Evolutionary conservation across 106 monocot species (phyloP).

Genomic region (Ottelia alismoides): DNA sequence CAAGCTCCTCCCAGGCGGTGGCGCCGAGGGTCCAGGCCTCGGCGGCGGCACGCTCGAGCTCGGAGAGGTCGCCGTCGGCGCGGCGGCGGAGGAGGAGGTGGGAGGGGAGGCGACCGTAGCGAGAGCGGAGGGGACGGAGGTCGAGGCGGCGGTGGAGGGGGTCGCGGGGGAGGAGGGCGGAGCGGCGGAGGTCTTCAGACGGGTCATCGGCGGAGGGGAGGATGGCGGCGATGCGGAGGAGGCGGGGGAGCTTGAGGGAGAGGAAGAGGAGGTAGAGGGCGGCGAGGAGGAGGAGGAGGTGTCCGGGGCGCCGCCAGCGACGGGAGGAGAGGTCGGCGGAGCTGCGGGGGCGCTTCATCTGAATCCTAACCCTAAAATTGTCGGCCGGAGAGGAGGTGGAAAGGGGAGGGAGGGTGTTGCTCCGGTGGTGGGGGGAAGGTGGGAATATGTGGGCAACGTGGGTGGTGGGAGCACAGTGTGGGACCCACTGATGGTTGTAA

Average conservation of each 20-base stretch:
- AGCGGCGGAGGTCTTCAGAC: not conserved
- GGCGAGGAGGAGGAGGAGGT: constrained; percentile 23
- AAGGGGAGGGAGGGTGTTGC: too few relatives aligned
- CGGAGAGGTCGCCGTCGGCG: constrained; percentile 25
- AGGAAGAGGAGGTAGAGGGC: constrained; percentile 49
- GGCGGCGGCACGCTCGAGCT: constrained; percentile 54
- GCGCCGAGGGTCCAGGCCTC: constrained; percentile 69
- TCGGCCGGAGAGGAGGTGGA: too few relatives aligned
- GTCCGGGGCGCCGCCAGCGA: constrained; percentile 19
- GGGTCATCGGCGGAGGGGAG: constrained; percentile 5
- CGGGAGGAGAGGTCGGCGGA: constrained; percentile 1
- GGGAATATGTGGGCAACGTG: too few relatives aligned
- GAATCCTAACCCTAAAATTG: too few relatives aligned
- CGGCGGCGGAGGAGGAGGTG: constrained; percentile 26
- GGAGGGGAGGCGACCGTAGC: constrained; percentile 28
- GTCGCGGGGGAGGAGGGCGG: not conserved
- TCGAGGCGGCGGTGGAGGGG: constrained; percentile 12
- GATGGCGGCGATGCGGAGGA: constrained; percentile 26
- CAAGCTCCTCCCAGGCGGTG: constrained; percentile 69
- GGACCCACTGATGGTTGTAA: too few relatives aligned
- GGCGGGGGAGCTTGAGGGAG: constrained; percentile 30
- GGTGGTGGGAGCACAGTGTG: too few relatives aligned
- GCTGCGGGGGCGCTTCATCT: constrained; percentile 17
- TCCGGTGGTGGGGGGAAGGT: too few relatives aligned
- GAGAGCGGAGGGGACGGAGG: constrained; percentile 17